phyloP scores from a whole-genome alignment of 2,329 filamentous ascomycete species.

The Fusarium proliferatum region DNA sequence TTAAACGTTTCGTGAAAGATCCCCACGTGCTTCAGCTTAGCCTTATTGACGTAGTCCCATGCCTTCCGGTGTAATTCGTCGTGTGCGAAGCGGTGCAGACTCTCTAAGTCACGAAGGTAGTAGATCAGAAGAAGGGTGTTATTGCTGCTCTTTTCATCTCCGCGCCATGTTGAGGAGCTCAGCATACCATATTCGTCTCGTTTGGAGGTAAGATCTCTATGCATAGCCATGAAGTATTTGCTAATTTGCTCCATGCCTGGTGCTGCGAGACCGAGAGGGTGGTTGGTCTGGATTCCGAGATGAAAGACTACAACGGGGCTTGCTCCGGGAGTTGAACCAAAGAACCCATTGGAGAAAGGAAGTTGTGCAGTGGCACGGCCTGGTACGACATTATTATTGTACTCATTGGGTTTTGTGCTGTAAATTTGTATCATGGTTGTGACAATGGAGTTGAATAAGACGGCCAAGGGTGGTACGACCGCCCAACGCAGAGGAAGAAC shows the following conservation, averaged over 20 bases:
- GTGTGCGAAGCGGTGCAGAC: conserved; percentile 64
- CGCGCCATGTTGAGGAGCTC: conserved; percentile 55
- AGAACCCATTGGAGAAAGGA: conserved; percentile 45
- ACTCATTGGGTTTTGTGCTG: conserved; percentile 36
- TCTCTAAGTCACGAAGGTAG: conserved; percentile 63
- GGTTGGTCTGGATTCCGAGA: conserved; percentile 58
- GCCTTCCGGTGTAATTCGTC: conserved; percentile 58
- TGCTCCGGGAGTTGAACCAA: conserved; percentile 44
- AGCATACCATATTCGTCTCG: conserved; percentile 61
- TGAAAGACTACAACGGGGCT: conserved; percentile 56
- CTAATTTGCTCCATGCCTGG: conserved; percentile 57
- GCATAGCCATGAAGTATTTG: conserved; percentile 54
- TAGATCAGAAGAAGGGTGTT: conserved; percentile 57
- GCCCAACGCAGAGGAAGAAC: conserved; percentile 51
- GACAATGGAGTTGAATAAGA: conserved; percentile 48
- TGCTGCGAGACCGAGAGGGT: conserved; percentile 60
- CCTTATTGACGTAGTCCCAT: conserved; percentile 62
- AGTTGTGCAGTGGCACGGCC: conserved; percentile 51
- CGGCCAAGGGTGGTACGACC: conserved; percentile 46
- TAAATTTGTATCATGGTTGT: conserved; percentile 45
- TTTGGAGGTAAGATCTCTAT: conserved; percentile 48
- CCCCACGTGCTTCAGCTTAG: conserved; percentile 54
- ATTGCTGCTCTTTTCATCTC: conserved; percentile 51
- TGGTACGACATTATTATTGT: conserved; percentile 43
- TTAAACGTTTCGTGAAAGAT: conserved; percentile 67